Evolutionary conservation across 179 eudicot genomes (phyloP), one percentile per base, ranked within the genome.

Genomic region (Monotropa hypopitys): DNA sequence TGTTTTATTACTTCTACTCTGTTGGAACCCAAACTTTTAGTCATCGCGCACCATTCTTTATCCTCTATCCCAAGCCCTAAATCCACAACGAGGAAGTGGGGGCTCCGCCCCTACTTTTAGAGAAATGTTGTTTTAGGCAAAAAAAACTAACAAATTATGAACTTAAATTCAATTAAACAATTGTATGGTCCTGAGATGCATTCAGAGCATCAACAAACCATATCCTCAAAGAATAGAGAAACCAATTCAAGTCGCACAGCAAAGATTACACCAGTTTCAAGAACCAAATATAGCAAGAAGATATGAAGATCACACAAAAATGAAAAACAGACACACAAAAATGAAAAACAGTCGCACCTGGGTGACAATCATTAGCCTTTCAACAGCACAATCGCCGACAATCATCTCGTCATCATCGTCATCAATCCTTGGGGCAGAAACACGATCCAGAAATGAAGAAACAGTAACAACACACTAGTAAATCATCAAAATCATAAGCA

Each of bases 291-390:
- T 15, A 53, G 33, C 23, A 30, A 63, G 72, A 66, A 47, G 23
- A 20, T 16, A 49, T 63, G 3, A 76, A 32, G 26, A 20, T 23
- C 32, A 42, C 33, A 61, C 3, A 61, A 1, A 61, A 61, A 68
- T 28, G 35, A 12, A 26, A 61, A 59, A 26, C 56, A 76, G 73
- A 9, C 6, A 57, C 32, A 59, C 1, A 59, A 0, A 59, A 59
- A n/a, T 59, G 32, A 26, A 26, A 61, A 61, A 30, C 57, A 76
- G 74, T 75, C 82, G 81, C 77, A 92, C 98, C 94, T 86, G 97
- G 75, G 98, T 92, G 80, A 94, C 98, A 81, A 94, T 92, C 26
- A 92, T 86, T 76, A 94, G 97, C 83, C 94, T 87, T 83, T 94
- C 97, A 65, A 94, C 92, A 80, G 89, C 97, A 77, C 84, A 92